These are phyloP conservation scores for Nymphaea thermarum DNA, from an alignment of 164 flowering plant genomes.

Conservation along the genomic window DNA sequence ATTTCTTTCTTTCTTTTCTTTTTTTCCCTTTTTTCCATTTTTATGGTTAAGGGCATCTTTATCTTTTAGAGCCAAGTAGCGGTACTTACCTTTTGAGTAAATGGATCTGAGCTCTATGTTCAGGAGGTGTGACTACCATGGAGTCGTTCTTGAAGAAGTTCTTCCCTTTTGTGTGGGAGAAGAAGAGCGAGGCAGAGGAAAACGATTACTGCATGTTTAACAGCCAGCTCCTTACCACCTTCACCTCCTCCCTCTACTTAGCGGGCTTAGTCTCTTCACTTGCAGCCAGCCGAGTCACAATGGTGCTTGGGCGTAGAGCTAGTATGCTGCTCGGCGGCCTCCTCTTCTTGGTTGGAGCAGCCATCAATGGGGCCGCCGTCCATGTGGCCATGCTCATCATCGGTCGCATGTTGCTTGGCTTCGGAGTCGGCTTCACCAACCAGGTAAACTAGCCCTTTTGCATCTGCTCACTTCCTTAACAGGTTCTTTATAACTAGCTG, in stretches of 20 bases:
- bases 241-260: conserved; percentile 70
- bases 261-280: conserved; percentile 48
- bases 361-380: conserved; percentile 38
- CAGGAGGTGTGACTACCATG: conserved; percentile 82
- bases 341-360: conserved; percentile 44
- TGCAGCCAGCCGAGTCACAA: conserved; percentile 31
- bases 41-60: too few relatives aligned
- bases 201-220: conserved; percentile 46
- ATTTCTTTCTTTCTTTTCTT: too few relatives aligned
- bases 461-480: too few relatives aligned
- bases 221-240: conserved; percentile 43
- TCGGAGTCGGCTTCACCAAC: conserved; percentile 63
- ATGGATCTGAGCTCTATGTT: not conserved
- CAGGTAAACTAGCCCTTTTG: conserved; percentile 23
- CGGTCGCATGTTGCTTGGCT: conserved; percentile 66
- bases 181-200: conserved; percentile 20
- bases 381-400: conserved; percentile 57
- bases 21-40: too few relatives aligned
- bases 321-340: conserved; percentile 53
- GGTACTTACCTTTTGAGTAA: too few relatives aligned
- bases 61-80: too few relatives aligned
- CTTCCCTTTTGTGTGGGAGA: conserved; percentile 42
- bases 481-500: too few relatives aligned
- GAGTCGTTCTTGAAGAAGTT: conserved; percentile 43
- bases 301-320: conserved; percentile 38